Evolutionary conservation across 2,329 filamentous ascomycete genomes (phyloP), one percentile per base, ranked within the genome.

Genomic region (Periconia sp.): DNA sequence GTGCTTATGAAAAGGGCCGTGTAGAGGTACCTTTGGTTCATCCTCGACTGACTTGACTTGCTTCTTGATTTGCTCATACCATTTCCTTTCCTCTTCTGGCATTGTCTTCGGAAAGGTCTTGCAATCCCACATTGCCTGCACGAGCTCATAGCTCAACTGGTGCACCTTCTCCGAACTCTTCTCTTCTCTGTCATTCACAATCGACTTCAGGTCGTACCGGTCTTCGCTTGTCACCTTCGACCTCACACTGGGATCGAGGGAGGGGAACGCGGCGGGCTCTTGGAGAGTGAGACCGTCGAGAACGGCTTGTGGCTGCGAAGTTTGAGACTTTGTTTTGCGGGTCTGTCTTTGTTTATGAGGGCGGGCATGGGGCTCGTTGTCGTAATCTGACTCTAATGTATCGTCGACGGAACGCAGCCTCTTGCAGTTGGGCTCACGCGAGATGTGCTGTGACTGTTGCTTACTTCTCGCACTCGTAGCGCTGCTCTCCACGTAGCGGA

Each of bases 11-110:
- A n/a, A n/a, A n/a, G n/a, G n/a, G n/a, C n/a, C n/a, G n/a, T n/a
- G n/a, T n/a, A 18, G 19, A 23, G 19, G 29, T 46, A 48, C 47
- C 21, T 22, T 22, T 5, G 28, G 30, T 6, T 31, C 31, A 13
- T 22, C 16, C 10, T 43, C 32, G 16, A 38, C 25, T 4, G 33
- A 16, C 5, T 5, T 24, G 37, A 40, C 46, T 2, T 34, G 25
- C 2, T 19, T 7, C 28, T 38, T 43, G 23, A 56, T n/a, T 10
- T 48, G 35, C 3, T 7, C 24, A 25, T 59, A 57, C 50, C 50
- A 56, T 5, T 25, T 24, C 23, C 34, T 37, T 41, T 52, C 34
- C 8, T 30, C 7, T 7, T 30, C 36, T 8, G 19, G 9, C 18
- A 48, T 35, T 6, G 28, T 21, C 6, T 15, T 23, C 3, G 42